A percentile compares a stretch with the other conserved stretches of the same genome.
Evolutionary conservation across 1,284 basidiomycete species (phyloP).

Genomic region (Papiliotrema terrestris): DNA sequence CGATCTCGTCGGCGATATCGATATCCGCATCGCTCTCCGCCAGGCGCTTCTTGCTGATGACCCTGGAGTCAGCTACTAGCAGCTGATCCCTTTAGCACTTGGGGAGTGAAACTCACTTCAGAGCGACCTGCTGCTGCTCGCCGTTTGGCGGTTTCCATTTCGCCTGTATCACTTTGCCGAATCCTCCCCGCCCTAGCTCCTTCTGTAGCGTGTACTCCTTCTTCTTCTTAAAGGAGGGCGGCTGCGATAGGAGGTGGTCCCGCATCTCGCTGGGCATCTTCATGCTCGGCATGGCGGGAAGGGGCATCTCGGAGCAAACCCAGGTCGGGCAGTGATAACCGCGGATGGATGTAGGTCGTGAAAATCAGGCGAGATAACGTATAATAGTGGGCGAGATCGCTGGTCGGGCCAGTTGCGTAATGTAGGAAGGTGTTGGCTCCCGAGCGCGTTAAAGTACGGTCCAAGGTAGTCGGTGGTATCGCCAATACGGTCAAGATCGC

Average conservation of each 20-base stretch:
- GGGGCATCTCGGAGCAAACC: background rate
- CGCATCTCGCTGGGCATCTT: slow-evolving; percentile 37
- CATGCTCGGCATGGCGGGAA: slow-evolving; percentile 12
- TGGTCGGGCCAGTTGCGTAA: no score
- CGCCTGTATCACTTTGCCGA: slow-evolving; percentile 71
- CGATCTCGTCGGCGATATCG: slow-evolving; percentile 84
- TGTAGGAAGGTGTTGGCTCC: no score
- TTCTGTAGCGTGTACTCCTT: slow-evolving; percentile 53
- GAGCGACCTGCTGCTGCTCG: slow-evolving; percentile 68
- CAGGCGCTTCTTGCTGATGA: slow-evolving; percentile 87
- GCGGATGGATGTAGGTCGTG: no score
- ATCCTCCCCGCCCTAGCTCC: slow-evolving; percentile 71
- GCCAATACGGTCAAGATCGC: no score
- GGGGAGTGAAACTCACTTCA: slow-evolving; percentile 48
- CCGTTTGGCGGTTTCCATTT: slow-evolving; percentile 54
- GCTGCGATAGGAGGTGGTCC: slow-evolving; percentile 64
- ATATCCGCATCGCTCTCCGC: slow-evolving; percentile 60
- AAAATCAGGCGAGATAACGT: no score
- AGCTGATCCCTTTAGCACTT: background rate
- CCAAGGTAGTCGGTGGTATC: no score
- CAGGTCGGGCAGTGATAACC: background rate
- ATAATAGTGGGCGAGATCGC: no score
- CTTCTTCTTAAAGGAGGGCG: slow-evolving; percentile 78
- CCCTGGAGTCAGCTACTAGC: slow-evolving; percentile 51
- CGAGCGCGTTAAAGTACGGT: no score